These are phyloP conservation scores for Sherardia arvensis DNA, from an alignment of 257 asterid species.

Conservation along the genomic window DNA sequence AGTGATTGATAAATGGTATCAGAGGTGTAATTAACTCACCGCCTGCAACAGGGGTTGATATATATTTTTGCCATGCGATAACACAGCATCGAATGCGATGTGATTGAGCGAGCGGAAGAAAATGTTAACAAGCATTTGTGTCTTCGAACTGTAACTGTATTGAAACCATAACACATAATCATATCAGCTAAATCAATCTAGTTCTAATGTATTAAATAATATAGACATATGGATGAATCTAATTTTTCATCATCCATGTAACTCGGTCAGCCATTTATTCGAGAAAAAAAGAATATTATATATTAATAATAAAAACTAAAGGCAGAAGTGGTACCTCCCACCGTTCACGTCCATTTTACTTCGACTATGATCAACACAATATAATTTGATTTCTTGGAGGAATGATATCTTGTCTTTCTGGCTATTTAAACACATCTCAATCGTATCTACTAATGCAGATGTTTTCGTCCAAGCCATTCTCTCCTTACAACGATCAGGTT, in stretches of 20 bases:
- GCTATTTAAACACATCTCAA: slow-evolving; percentile 20
- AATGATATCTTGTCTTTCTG: slow-evolving; percentile 36
- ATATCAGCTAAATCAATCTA: too few species aligned
- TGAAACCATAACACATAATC: too few species aligned
- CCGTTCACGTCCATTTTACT: slow-evolving; percentile 20
- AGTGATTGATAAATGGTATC: too few species aligned
- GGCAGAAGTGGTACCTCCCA: too few species aligned
- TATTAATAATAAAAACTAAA: too few species aligned
- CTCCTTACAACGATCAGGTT: slow-evolving; percentile 46
- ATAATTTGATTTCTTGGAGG: slow-evolving; percentile 26
- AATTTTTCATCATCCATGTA: too few species aligned
- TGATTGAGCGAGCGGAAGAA: slow-evolving; percentile 48
- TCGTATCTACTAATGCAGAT: slow-evolving; percentile 34
- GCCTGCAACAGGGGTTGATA: slow-evolving; percentile 35
- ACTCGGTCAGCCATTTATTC: too few species aligned
- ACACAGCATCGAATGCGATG: slow-evolving; percentile 45
- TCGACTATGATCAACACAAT: slow-evolving; percentile 9
- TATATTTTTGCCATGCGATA: slow-evolving; percentile 52
- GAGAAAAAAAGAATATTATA: too few species aligned
- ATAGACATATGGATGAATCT: too few species aligned
- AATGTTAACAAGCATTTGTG: slow-evolving; percentile 27
- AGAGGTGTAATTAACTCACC: slow-evolving; percentile 40
- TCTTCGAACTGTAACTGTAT: neutral
- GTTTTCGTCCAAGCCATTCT: slow-evolving; percentile 83
- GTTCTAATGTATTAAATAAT: too few species aligned